Evolutionary conservation across 1,284 basidiomycete genomes (phyloP), one percentile per base, ranked within the genome.

Genomic region (Ganoderma multipileum): DNA sequence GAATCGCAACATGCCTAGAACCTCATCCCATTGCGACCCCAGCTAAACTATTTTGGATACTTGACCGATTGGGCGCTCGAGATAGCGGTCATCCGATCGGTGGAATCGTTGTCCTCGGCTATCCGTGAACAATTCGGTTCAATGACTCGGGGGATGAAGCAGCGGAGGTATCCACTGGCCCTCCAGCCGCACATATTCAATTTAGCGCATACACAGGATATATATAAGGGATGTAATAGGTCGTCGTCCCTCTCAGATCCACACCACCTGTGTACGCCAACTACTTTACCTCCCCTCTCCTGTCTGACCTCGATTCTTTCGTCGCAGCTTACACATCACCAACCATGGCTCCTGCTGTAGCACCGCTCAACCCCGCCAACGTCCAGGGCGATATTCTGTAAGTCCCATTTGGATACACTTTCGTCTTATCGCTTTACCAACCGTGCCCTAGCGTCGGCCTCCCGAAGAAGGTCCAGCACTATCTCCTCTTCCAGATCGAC

Each of bases 311-410:
- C 11, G 11, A 7, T 47, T 23, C 44, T 47, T 23, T 47, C 2
- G 9, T 11, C 20, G 44, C 23, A 47, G 44, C 20, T 8, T 23
- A 14, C 33, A 58, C 62, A 28, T 63, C 57, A 52, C 39, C 23
- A 38, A 55, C 12, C 28, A 71, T 71, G 70, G 42, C 70, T 8
- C 39, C 70, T 16, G 62, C 65, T 38, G 7, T 58, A 20, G 65
- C 74, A 20, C 67, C 70, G 30, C 58, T 72, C 42, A 70, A 85
- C 69, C 79, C 83, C 47, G 76, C 76, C 65, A 84, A 86, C 70
- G 82, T 86, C 71, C 85, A 86, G 74, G 84, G 84, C 39, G 85
- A 86, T 71, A 83, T 86, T 65, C 74, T 86, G 84, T 85, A 72
- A 64, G 82, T 67, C 12, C 16, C 41, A 62, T 62, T 2, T 26